A percentile compares a stretch with the other conserved stretches of the same genome.
Conservation (phyloP, 1,284 basidiomycete species). For the Marasmius oreades region DNA sequence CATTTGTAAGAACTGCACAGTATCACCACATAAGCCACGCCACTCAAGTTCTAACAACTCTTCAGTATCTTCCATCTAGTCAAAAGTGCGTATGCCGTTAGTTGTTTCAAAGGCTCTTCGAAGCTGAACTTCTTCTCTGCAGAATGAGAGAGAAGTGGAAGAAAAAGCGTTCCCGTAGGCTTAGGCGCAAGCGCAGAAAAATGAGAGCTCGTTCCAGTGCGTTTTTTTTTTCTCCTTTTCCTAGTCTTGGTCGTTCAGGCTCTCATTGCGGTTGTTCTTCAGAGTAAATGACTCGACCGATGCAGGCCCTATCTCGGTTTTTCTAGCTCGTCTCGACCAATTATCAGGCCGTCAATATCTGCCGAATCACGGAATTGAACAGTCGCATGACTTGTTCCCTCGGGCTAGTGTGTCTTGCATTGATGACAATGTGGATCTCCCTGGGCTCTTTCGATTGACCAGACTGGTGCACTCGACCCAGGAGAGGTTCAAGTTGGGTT, state of each 20-base stretch:
- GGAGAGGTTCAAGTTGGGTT: not conserved
- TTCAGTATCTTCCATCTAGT: not conserved
- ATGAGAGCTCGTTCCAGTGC: conserved; percentile 87
- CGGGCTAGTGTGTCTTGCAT: not conserved
- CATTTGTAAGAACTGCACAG: not conserved
- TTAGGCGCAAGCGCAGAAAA: conserved; percentile 87
- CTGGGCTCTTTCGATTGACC: not conserved
- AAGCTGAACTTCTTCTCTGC: not conserved
- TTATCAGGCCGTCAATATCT: not conserved
- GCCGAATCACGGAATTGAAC: not conserved
- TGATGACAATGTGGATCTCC: not conserved
- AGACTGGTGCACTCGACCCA: not conserved
- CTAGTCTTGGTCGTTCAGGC: not conserved
- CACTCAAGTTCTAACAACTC: not conserved
- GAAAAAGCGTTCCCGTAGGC: conserved; percentile 85
- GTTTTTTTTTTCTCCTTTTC: conserved; percentile 29
- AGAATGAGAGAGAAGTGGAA: conserved; percentile 92
- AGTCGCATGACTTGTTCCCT: not conserved
- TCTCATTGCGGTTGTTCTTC: conserved; percentile 9
- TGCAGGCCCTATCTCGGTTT: not conserved
- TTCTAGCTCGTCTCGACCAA: not conserved
- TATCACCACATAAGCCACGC: not conserved
- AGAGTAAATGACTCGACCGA: conserved; percentile 36
- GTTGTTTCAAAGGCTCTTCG: not conserved
- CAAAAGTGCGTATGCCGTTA: not conserved